Percentiles rank a stretch among this genome's conserved stretches.
Evolutionary conservation across 2,329 filamentous ascomycete species (phyloP).

Genomic region (Clarireedia monteithiana): DNA sequence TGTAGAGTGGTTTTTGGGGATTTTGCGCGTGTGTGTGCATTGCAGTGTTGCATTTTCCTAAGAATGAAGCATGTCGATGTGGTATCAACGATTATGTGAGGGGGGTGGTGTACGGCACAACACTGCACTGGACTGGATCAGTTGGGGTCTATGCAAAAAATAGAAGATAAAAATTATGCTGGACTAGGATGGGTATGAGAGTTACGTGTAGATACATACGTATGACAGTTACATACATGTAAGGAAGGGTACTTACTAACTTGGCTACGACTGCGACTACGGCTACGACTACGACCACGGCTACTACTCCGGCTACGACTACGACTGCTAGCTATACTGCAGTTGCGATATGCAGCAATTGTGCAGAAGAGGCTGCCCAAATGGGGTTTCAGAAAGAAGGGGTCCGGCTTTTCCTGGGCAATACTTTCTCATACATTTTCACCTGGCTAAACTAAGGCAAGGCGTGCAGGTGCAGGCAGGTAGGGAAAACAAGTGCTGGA

Average conservation of each 20-base stretch:
- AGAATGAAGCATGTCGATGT: neutral
- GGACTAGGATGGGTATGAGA: neutral
- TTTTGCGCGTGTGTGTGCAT: neutral
- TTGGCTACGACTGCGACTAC: neutral
- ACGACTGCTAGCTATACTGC: neutral
- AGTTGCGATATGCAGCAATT: neutral
- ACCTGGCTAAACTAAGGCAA: too few relatives aligned
- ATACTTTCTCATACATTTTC: neutral
- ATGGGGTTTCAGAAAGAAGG: neutral
- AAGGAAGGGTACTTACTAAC: neutral
- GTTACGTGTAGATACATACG: neutral
- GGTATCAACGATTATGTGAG: neutral
- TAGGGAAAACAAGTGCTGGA: too few relatives aligned
- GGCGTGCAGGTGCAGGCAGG: too few relatives aligned
- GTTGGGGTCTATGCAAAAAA: neutral
- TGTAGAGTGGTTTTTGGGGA: neutral
- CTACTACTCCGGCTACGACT: too few relatives aligned
- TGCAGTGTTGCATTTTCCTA: constrained; percentile 1
- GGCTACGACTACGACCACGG: too few relatives aligned
- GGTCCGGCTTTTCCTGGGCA: neutral
- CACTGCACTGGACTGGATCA: neutral
- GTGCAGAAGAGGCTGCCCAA: constrained; percentile 1
- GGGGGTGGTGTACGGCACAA: neutral
- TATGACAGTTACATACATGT: neutral
- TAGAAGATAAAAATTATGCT: too few relatives aligned